Conservation (phyloP, 495 filamentous ascomycete species). For the Saxophila tyrrhenica region DNA sequence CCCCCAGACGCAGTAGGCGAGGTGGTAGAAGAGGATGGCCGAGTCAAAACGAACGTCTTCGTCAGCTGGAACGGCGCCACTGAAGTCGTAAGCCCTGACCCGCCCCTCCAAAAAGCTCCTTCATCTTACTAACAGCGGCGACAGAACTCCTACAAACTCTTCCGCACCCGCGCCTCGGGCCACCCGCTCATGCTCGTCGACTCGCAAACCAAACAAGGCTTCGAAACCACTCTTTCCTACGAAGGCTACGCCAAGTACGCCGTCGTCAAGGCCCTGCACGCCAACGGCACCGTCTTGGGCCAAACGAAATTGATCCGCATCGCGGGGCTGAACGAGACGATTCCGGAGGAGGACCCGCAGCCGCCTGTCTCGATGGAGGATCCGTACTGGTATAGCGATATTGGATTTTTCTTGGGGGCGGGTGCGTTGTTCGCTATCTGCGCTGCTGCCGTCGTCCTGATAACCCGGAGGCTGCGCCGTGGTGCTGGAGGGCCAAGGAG, state of each 20-base stretch:
- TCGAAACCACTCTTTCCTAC: slow-evolving; percentile 3
- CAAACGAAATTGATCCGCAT: not conserved
- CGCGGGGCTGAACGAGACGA: not conserved
- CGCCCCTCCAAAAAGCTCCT: not conserved
- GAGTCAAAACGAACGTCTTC: not conserved
- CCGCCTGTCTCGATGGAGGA: too few species aligned
- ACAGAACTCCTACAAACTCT: not conserved
- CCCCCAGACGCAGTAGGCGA: slow-evolving; percentile 3
- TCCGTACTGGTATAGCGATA: not conserved
- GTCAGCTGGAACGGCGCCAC: slow-evolving; percentile 21
- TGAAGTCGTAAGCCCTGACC: slow-evolving; percentile 5
- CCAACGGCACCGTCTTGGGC: not conserved
- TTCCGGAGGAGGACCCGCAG: too few species aligned
- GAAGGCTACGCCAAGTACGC: slow-evolving; percentile 3
- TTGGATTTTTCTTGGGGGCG: not conserved
- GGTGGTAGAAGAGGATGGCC: not conserved
- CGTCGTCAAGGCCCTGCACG: not conserved
- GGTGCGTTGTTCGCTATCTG: not conserved
- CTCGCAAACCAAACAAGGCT: not conserved
- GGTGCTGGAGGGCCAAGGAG: not conserved
- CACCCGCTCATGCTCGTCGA: not conserved
- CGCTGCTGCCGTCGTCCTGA: not conserved
- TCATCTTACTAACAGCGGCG: not conserved
- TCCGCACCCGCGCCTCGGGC: not conserved
- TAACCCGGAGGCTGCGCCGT: not conserved